Conservation (phyloP, 2,329 filamentous ascomycete species). For the Colletotrichum incanum region DNA sequence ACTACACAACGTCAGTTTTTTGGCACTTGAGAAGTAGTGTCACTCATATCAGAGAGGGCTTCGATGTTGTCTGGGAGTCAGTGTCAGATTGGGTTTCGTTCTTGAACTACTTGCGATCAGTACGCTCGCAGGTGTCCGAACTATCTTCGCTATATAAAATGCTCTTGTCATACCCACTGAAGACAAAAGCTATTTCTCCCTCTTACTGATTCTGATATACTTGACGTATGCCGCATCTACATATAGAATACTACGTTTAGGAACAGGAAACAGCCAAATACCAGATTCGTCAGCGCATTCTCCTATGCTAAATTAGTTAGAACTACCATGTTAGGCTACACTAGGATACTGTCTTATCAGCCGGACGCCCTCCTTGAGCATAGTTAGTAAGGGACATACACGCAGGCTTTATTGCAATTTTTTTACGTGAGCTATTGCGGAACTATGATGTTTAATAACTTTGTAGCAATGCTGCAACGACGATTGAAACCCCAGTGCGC, state of each 20-base stretch:
- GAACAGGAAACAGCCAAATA: not conserved
- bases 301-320: not conserved
- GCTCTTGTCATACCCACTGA: not conserved
- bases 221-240: not conserved
- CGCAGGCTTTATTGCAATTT: no score
- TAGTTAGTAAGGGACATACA: no score
- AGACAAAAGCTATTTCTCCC: not conserved
- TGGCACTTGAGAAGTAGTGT: not conserved
- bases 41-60: not conserved
- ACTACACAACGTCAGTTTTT: not conserved
- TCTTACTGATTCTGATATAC: not conserved
- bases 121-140: not conserved
- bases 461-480: no score
- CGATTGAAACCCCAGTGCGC: no score
- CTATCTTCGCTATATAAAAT: not conserved
- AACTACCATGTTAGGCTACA: no score
- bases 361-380: no score
- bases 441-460: no score
- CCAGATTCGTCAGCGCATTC: not conserved
- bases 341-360: no score
- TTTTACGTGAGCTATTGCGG: no score
- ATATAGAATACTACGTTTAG: not conserved
- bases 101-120: not conserved
- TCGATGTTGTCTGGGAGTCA: not conserved
- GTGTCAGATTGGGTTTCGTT: not conserved